Base-by-base conservation (phyloP, 208 protist species). In the Crithidia bombi region DNA sequence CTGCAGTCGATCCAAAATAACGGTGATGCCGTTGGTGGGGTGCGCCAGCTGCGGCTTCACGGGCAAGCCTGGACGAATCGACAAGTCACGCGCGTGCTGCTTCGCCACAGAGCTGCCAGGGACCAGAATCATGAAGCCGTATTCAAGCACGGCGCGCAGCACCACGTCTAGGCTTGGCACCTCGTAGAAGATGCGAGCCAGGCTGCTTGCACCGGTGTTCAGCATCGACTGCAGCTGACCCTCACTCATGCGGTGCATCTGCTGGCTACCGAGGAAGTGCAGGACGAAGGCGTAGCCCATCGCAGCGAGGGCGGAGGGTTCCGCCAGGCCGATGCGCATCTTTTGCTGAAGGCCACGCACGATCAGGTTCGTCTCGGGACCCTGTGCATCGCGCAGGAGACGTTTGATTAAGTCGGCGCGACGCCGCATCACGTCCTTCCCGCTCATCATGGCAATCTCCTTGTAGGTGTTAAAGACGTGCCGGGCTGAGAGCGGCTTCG, bases 41-140 rank as follows among this genome's bases (percentile, higher is more conserved):
- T 99, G 95, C 1, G 99, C 99, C 17, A 99, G 87, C 98, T 99
- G 99, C 38, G 98, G 98, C 57, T 98, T 97, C n/a, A 99, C 93
- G 0, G 98, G 98, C 33, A 99, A 79, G 52, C 97, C 88, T 2
- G 92, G 92, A 3, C 87, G 83, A 72, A 97, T 92, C 25, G 82
- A 91, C 12, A 97, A 65, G 12, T 86, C 80, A 21, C 46, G 66
- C 7, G 68, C 71, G 59, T 91, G 78, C 50, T 39, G 54, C 43
- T 23, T 52, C 32, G 79, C 75, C 11, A 85, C 77, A 14, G 65
- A 49, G 57, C 79, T 85, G 21, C 78, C 82, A 1, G 89, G 83
- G 38, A 91, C 65, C 38, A 97, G 79, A 17, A 93, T 64, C 73
- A 83, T 78, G 70, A 93, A 89, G 12, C 91, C 93, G 75, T 92